Percentiles rank a stretch among this genome's conserved stretches.
Conservation (phyloP, 1,284 basidiomycete genomes). For the Amylostereum chailletii region DNA sequence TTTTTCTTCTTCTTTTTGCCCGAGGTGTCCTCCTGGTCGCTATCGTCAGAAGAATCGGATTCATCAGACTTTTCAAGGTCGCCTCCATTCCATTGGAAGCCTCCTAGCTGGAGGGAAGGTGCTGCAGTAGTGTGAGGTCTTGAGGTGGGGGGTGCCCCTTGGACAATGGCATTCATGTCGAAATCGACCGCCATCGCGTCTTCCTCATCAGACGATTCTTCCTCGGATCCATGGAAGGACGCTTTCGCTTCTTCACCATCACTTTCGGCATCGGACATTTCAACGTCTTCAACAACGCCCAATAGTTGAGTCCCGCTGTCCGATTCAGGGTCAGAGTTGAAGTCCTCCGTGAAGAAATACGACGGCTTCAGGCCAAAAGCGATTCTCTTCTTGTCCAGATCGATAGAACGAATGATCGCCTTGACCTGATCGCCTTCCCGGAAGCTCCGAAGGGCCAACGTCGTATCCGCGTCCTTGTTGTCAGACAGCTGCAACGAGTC, state of each 20-base stretch:
- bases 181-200: slow-evolving; percentile 32
- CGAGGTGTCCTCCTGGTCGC: slow-evolving; percentile 32
- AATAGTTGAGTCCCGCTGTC: slow-evolving; percentile 22
- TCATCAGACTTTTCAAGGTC: slow-evolving; percentile 25
- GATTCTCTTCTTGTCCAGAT: slow-evolving; percentile 70
- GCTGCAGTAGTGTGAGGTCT: slow-evolving; percentile 9
- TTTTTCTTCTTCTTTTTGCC: slow-evolving; percentile 54
- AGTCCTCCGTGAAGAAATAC: slow-evolving; percentile 62
- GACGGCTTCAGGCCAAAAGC: slow-evolving; percentile 89
- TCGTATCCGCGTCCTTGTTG: slow-evolving; percentile 72
- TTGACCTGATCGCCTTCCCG: slow-evolving; percentile 82
- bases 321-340: slow-evolving; percentile 24
- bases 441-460: slow-evolving; percentile 75
- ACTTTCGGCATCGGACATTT: slow-evolving; percentile 17
- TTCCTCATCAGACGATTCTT: slow-evolving; percentile 20
- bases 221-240: slow-evolving; percentile 14
- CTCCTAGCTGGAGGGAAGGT: slow-evolving; percentile 41
- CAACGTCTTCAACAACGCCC: slow-evolving; percentile 22
- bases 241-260: slow-evolving; percentile 17
- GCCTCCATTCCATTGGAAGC: slow-evolving; percentile 65
- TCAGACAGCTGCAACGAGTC: slow-evolving; percentile 60
- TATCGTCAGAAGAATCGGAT: slow-evolving; percentile 38
- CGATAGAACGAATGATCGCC: slow-evolving; percentile 69
- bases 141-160: slow-evolving; percentile 11
- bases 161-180: slow-evolving; percentile 22